Conservation (phyloP, 2,329 filamentous ascomycete genomes). For the Penicillium sp. region DNA sequence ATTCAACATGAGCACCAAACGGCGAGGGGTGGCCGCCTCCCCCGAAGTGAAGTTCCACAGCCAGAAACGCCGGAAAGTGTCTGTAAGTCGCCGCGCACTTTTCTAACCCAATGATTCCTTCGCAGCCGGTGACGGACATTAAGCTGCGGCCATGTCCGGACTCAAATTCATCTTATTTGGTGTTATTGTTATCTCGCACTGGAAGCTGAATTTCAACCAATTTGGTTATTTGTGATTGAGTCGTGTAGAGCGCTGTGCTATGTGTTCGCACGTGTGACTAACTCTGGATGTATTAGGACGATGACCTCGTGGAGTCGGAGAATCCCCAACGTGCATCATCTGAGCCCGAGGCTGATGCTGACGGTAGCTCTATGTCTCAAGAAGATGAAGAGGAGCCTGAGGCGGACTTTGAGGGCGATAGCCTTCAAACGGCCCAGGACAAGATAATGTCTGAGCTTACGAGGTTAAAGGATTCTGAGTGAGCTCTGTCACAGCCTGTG, state of each 20-base stretch:
- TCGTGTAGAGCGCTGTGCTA: background rate
- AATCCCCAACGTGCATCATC: slow-evolving; percentile 21
- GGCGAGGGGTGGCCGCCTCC: slow-evolving; percentile 52
- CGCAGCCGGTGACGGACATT: background rate
- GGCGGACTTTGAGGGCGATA: slow-evolving; percentile 66
- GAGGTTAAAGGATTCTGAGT: slow-evolving; percentile 22
- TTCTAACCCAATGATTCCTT: background rate
- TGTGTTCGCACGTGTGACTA: background rate
- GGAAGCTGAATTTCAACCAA: too few species aligned
- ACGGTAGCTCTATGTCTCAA: slow-evolving; percentile 12
- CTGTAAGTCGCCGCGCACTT: slow-evolving; percentile 49
- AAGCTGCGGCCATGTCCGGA: background rate
- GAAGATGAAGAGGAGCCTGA: slow-evolving; percentile 56
- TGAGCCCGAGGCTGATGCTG: slow-evolving; percentile 28
- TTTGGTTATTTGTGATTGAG: background rate
- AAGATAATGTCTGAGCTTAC: slow-evolving; percentile 66
- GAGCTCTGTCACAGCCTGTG: slow-evolving; percentile 27
- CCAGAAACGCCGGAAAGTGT: slow-evolving; percentile 58
- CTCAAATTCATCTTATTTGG: background rate
- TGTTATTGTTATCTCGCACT: background rate
- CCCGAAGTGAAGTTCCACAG: slow-evolving; percentile 54
- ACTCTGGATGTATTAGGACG: slow-evolving; percentile 17
- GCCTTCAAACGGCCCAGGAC: slow-evolving; percentile 81
- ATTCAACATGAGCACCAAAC: slow-evolving; percentile 48
- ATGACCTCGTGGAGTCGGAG: slow-evolving; percentile 19